phyloP scores from a whole-genome alignment of 306 rosid species.

The Castanospermum australe region DNA sequence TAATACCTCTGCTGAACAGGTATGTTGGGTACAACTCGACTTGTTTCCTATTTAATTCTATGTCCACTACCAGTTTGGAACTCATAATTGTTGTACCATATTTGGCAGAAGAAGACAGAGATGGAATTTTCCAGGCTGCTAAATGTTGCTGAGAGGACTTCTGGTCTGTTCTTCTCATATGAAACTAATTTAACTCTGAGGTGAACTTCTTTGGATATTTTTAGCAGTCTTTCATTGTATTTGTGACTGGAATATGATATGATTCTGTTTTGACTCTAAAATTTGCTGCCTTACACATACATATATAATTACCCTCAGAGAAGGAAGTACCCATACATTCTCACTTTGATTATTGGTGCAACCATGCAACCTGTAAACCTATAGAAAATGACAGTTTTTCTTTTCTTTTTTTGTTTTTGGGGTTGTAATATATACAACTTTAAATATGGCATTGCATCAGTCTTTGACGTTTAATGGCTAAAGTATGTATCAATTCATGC shows the following conservation, averaged over 20 bases:
- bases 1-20: conserved; percentile 73
- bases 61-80: conserved; percentile 23
- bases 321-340: conserved; percentile 26
- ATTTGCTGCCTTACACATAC: conserved; percentile 3
- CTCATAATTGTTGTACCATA: conserved; percentile 30
- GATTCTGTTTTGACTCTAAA: conserved; percentile 13
- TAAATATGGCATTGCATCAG: conserved; percentile 9
- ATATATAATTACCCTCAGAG: background rate
- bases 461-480: conserved; percentile 6
- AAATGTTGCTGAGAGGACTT: conserved; percentile 76
- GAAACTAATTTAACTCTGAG: conserved; percentile 88
- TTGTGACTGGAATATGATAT: conserved; percentile 11
- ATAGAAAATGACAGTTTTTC: background rate
- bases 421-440: background rate
- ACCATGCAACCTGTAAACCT: conserved; percentile 16
- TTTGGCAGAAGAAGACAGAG: conserved; percentile 84
- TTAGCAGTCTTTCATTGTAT: conserved; percentile 8
- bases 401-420: background rate
- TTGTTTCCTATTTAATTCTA: conserved; percentile 8
- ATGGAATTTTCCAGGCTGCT: conserved; percentile 71
- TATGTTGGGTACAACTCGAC: conserved; percentile 29
- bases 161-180: conserved; percentile 90
- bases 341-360: background rate
- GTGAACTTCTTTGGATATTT: conserved; percentile 49
- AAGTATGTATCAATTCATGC: background rate